These are phyloP conservation scores for Rhododendron griersonianum DNA, from an alignment of 148 eudicot genomes.

Conservation along the genomic window DNA sequence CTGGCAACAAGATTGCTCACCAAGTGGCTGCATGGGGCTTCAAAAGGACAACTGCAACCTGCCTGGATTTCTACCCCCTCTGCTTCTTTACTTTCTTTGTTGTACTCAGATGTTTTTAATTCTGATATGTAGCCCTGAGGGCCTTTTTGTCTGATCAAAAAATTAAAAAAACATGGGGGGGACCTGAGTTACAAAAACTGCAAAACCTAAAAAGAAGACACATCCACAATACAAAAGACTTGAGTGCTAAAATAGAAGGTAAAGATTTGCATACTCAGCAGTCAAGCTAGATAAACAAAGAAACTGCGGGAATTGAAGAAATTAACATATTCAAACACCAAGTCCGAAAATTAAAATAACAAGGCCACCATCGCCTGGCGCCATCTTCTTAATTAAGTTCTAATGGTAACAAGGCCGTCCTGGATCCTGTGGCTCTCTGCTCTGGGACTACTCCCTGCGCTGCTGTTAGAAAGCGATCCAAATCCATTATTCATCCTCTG, in stretches of 20 bases:
- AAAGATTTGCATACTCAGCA: not conserved
- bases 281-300: not conserved
- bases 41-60: too few species aligned
- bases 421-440: slow-evolving; percentile 22
- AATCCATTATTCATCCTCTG: slow-evolving; percentile 38
- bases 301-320: slow-evolving; percentile 11
- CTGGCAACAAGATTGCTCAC: too few species aligned
- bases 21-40: too few species aligned
- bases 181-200: not conserved
- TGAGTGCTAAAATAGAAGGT: not conserved
- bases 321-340: slow-evolving; percentile 16
- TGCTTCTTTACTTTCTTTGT: too few species aligned
- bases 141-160: too few species aligned
- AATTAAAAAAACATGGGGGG: too few species aligned
- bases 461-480: slow-evolving; percentile 55
- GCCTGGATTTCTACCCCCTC: too few species aligned
- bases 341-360: not conserved
- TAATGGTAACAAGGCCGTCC: slow-evolving; percentile 22
- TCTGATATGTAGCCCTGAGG: too few species aligned
- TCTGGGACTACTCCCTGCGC: slow-evolving; percentile 58
- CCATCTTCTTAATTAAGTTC: not conserved
- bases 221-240: not conserved
- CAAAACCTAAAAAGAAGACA: not conserved
- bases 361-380: not conserved
- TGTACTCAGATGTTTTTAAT: too few species aligned